Percentiles rank a stretch among this genome's conserved stretches.
These are phyloP conservation scores for Lachnellula suecica DNA, from an alignment of 2,329 filamentous ascomycete species.

Conservation along the genomic window DNA sequence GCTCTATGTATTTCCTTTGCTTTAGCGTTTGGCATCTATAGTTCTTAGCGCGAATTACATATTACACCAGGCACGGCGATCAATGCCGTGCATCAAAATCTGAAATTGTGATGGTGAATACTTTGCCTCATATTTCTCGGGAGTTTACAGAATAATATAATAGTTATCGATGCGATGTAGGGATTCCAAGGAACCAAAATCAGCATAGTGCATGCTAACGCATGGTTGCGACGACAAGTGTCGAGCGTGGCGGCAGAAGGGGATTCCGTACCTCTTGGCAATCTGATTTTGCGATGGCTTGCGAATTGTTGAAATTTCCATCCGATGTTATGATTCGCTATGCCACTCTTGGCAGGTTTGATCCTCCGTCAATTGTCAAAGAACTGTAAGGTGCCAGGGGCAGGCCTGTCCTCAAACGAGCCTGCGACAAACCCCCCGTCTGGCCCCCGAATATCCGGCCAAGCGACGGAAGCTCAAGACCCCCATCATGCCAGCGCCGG, in stretches of 20 bases:
- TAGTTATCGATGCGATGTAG: not conserved
- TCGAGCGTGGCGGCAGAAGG: not conserved
- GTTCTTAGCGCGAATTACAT: constrained; percentile 27
- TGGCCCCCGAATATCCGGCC: not conserved
- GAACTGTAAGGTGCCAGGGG: too few species aligned
- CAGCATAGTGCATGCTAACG: not conserved
- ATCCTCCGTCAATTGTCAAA: too few species aligned
- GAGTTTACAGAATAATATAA: too few species aligned
- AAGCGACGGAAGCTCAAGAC: constrained; percentile 10
- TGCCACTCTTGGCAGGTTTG: constrained; percentile 3
- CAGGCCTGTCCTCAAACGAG: constrained; percentile 19
- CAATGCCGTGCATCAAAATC: constrained; percentile 1
- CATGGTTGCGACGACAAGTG: constrained; percentile 8
- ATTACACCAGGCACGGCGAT: constrained; percentile 11
- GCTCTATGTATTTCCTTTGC: constrained; percentile 31
- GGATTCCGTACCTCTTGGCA: constrained; percentile 4
- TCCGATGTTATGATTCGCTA: too few species aligned
- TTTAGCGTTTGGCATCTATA: constrained; percentile 31
- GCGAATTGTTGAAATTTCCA: too few species aligned
- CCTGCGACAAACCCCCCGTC: constrained; percentile 16
- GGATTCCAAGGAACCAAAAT: not conserved
- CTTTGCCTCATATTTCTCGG: not conserved
- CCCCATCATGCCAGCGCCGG: constrained; percentile 10
- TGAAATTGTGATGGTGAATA: not conserved
- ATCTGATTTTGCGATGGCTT: not conserved